Evolutionary conservation across 345 rosid species (phyloP).

Genomic region (Odontarrhena argentea): DNA sequence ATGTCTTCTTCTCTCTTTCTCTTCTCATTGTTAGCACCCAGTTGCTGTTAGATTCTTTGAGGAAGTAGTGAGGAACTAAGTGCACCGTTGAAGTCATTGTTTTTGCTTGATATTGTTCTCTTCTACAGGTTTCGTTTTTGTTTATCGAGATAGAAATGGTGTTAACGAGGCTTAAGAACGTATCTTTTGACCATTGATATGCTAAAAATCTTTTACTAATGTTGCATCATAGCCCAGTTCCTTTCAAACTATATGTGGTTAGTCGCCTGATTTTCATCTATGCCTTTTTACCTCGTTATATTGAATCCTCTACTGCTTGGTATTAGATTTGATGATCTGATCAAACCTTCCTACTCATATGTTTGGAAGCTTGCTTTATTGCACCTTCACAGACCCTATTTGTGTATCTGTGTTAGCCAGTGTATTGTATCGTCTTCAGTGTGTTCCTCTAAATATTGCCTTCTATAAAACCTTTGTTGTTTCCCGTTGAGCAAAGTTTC

Average conservation of each 20-base stretch:
- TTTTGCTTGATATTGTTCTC: not conserved
- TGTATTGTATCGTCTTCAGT: slow-evolving; percentile 1
- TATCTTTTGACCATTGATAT: not conserved
- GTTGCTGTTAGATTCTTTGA: slow-evolving; percentile 13
- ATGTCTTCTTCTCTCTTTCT: slow-evolving; percentile 23
- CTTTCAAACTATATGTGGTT: not conserved
- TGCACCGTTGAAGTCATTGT: slow-evolving; percentile 18
- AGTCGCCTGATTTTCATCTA: not conserved
- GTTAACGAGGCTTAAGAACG: slow-evolving; percentile 1
- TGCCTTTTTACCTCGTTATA: not conserved
- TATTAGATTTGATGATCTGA: slow-evolving; percentile 9
- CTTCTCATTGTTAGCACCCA: slow-evolving; percentile 11
- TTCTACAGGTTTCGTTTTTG: not conserved
- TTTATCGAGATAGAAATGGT: not conserved
- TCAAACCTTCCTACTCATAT: not conserved
- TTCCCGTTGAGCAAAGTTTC: slow-evolving; percentile 7
- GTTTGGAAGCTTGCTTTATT: slow-evolving; percentile 2
- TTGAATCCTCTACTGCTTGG: not conserved
- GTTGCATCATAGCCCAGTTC: not conserved
- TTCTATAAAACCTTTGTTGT: not conserved
- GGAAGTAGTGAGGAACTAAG: slow-evolving; percentile 17
- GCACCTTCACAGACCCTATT: not conserved
- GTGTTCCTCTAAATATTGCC: not conserved
- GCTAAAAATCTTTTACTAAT: not conserved
- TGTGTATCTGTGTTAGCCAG: not conserved